A percentile compares a stretch with the other conserved stretches of the same genome.
These are phyloP conservation scores for Cyberlindnera xylosilytica DNA, from an alignment of 805 yeast genomes.

Conservation along the genomic window DNA sequence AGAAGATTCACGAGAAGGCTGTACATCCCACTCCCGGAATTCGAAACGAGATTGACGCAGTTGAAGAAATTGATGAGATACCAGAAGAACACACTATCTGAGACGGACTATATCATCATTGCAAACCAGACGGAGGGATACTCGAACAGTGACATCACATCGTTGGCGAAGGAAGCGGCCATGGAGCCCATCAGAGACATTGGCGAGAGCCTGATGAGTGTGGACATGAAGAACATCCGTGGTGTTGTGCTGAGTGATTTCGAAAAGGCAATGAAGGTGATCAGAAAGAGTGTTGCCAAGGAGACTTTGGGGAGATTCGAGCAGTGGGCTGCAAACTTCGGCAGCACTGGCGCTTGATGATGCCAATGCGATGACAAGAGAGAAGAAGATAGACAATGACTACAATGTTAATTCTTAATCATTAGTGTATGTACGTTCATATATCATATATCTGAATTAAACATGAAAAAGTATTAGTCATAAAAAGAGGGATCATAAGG, in stretches of 20 bases:
- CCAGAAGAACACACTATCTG: conserved; percentile 69
- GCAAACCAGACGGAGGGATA: conserved; percentile 71
- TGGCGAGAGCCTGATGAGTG: conserved; percentile 75
- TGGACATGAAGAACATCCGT: conserved; percentile 72
- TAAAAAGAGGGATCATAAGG: too few species aligned
- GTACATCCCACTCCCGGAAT: conserved; percentile 92
- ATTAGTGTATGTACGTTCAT: background rate
- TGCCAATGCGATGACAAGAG: too few species aligned
- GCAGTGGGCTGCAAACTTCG: conserved; percentile 83
- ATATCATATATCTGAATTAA: too few species aligned
- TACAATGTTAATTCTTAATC: too few species aligned
- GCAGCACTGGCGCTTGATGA: conserved; percentile 75
- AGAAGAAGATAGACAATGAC: background rate
- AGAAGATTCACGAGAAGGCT: conserved; percentile 88
- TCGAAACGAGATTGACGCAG: conserved; percentile 73
- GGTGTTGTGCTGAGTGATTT: conserved; percentile 75
- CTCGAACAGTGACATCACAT: conserved; percentile 93
- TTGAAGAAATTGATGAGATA: conserved; percentile 60
- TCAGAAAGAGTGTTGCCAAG: conserved; percentile 83
- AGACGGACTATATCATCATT: conserved; percentile 57
- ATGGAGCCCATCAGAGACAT: conserved; percentile 93
- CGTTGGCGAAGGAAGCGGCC: conserved; percentile 94
- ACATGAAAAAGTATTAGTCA: too few species aligned
- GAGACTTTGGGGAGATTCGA: conserved; percentile 81
- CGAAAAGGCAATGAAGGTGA: conserved; percentile 65